Evolutionary conservation across 768 basidiomycete genomes (phyloP).

Genomic region (Lentinula raphanica): DNA sequence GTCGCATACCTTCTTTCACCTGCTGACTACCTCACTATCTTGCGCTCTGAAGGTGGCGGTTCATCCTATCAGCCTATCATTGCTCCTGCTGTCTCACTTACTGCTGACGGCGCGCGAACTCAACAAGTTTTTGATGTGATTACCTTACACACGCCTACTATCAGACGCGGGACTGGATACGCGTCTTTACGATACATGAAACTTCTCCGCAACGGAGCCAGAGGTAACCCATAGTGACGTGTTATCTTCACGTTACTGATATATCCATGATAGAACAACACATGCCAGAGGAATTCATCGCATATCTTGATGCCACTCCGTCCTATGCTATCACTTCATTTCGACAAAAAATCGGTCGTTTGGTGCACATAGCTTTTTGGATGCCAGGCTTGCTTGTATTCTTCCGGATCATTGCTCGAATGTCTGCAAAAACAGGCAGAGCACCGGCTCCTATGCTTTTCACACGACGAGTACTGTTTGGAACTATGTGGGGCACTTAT

Average conservation of each 20-base stretch:
- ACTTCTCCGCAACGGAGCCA: slow-evolving; percentile 8
- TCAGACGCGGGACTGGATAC: neutral
- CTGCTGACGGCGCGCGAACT: neutral
- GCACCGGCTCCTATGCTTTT: slow-evolving; percentile 3
- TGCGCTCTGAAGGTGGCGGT: slow-evolving; percentile 7
- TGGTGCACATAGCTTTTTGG: slow-evolving; percentile 4
- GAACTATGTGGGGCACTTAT: slow-evolving; percentile 4
- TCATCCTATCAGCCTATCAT: slow-evolving; percentile 5
- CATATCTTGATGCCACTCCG: slow-evolving; percentile 5
- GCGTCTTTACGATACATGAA: slow-evolving; percentile 9
- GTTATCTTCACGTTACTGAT: neutral
- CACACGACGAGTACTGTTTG: slow-evolving; percentile 3
- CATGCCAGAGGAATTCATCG: slow-evolving; percentile 7
- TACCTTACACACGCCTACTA: slow-evolving; percentile 1
- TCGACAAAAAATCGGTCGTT: slow-evolving; percentile 5
- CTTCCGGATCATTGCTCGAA: slow-evolving; percentile 3
- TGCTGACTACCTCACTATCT: slow-evolving; percentile 4
- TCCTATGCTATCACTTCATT: slow-evolving; percentile 2
- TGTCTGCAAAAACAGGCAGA: neutral
- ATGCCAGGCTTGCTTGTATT: slow-evolving; percentile 7
- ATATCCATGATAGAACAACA: neutral
- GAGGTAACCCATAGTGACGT: no score
- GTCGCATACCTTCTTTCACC: slow-evolving; percentile 9
- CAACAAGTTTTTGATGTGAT: slow-evolving; percentile 1
- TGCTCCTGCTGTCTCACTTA: neutral